Percentiles rank a stretch among this genome's conserved stretches.
Conservation (phyloP, 148 eudicot species). For the Camellia japonica region DNA sequence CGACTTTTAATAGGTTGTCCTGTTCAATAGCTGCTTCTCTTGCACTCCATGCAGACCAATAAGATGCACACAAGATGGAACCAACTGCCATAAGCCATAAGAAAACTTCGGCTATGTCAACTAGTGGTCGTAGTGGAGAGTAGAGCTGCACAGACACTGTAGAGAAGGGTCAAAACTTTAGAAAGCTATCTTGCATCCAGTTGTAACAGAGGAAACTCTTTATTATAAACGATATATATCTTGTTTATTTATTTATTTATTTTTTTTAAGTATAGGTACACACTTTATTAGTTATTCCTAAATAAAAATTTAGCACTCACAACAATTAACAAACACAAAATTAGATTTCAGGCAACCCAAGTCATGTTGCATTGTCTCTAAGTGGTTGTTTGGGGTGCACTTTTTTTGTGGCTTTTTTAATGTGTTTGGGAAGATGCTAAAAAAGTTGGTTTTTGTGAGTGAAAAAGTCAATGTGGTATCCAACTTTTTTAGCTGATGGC, state of each 20-base stretch:
- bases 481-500: too few species aligned
- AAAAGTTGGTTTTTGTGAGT: too few species aligned
- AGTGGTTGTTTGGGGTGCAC: too few species aligned
- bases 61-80: conserved; percentile 80
- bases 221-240: too few species aligned
- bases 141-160: conserved; percentile 81
- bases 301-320: neutral
- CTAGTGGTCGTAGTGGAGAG: conserved; percentile 66
- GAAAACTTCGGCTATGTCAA: conserved; percentile 82
- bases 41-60: conserved; percentile 90
- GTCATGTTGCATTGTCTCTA: neutral
- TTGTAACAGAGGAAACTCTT: conserved; percentile 6
- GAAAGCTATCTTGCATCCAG: neutral
- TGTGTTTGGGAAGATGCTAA: too few species aligned
- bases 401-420: too few species aligned
- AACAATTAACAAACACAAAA: neutral
- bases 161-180: conserved; percentile 19
- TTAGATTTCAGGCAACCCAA: neutral
- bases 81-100: conserved; percentile 87
- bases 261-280: too few species aligned
- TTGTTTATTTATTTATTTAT: too few species aligned
- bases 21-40: conserved; percentile 74
- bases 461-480: too few species aligned
- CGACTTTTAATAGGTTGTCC: conserved; percentile 65
- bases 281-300: too few species aligned